A percentile compares a stretch with the other conserved stretches of the same genome.
Evolutionary conservation across 2,329 filamentous ascomycete genomes (phyloP).

Genomic region (Botrytis sinoallii): DNA sequence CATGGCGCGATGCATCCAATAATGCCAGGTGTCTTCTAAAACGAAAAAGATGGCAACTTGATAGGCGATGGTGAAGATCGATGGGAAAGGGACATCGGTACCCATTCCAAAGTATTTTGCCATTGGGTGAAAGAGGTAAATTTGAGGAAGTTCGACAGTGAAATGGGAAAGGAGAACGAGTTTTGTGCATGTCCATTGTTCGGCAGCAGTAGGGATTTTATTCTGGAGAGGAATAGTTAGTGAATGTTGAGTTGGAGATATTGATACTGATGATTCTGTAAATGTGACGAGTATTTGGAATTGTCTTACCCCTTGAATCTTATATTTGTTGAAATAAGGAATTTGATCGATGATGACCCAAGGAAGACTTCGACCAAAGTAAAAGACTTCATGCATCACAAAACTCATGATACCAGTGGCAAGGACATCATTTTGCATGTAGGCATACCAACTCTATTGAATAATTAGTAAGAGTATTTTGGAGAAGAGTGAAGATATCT

Average conservation of each 20-base stretch:
- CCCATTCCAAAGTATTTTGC: conserved; percentile 88
- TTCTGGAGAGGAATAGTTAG: conserved; percentile 17
- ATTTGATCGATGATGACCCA: conserved; percentile 92
- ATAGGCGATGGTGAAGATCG: conserved; percentile 78
- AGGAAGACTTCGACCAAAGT: conserved; percentile 84
- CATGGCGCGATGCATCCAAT: conserved; percentile 89
- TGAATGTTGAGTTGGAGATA: background rate
- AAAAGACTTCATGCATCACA: conserved; percentile 87
- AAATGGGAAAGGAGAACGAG: conserved; percentile 94
- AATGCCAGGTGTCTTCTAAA: conserved; percentile 96
- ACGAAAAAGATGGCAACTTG: conserved; percentile 95
- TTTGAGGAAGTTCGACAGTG: conserved; percentile 96
- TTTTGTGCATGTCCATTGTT: conserved; percentile 92
- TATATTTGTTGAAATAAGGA: conserved; percentile 86
- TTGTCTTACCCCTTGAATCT: conserved; percentile 66
- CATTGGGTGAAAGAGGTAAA: conserved; percentile 98
- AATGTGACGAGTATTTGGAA: background rate
- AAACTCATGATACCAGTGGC: conserved; percentile 98
- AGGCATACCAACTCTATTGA: conserved; percentile 80
- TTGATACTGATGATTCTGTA: background rate
- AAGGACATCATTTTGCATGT: conserved; percentile 95
- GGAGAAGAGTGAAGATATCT: background rate
- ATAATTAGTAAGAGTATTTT: conserved; percentile 24
- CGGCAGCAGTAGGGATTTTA: conserved; percentile 87
- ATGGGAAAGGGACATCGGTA: conserved; percentile 86